Conservation (phyloP, 2,329 filamentous ascomycete species). For the Calonectria pauciramosa region DNA sequence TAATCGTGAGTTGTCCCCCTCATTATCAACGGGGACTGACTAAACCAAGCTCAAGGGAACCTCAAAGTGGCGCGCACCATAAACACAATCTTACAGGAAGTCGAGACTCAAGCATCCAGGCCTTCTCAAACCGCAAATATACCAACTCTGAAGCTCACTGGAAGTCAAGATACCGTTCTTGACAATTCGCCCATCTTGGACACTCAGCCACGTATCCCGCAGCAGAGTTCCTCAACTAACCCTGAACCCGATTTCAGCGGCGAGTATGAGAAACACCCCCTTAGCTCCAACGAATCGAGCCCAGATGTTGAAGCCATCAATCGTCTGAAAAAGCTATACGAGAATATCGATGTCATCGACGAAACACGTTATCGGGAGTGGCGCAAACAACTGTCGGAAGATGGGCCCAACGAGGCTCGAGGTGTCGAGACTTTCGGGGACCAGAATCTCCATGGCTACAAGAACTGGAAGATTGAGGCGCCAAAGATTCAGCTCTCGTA, state of each 20-base stretch:
- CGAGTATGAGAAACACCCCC: neutral
- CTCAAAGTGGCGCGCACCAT: neutral
- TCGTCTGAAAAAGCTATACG: neutral
- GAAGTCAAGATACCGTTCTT: neutral
- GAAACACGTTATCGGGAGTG: neutral
- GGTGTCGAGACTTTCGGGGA: neutral
- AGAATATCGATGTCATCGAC: neutral
- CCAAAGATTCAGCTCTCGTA: slow-evolving; percentile 50
- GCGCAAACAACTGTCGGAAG: neutral
- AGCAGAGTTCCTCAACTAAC: neutral
- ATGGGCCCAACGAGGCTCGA: neutral
- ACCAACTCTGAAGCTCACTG: neutral
- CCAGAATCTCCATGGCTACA: slow-evolving; percentile 39
- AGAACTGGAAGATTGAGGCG: slow-evolving; percentile 51
- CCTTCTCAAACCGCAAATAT: neutral
- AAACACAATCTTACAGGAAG: neutral
- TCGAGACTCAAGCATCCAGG: neutral
- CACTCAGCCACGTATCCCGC: neutral
- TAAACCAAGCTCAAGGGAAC: slow-evolving; percentile 3
- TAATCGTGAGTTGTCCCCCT: neutral
- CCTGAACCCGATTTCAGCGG: neutral
- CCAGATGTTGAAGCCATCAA: neutral
- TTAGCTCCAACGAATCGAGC: neutral
- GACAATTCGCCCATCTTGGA: neutral
- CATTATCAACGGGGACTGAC: neutral